Conservation (phyloP, 768 basidiomycete genomes). For the Mycena rebaudengoi region DNA sequence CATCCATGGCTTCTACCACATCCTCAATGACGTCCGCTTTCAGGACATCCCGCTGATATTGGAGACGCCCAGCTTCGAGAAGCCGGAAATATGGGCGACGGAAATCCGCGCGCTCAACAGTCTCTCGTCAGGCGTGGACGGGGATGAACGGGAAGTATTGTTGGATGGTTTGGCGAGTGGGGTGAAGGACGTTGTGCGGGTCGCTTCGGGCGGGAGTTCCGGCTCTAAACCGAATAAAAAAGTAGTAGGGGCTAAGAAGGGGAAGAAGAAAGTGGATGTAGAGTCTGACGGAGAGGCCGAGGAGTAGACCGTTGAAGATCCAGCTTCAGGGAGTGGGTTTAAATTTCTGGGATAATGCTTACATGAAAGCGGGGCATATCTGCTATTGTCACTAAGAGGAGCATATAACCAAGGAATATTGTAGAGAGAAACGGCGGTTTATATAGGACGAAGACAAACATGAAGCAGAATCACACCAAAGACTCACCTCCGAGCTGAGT, state of each 20-base stretch:
- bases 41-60: constrained; percentile 80
- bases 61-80: constrained; percentile 81
- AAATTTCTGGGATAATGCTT: no score
- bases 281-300: constrained; percentile 1
- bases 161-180: constrained; percentile 1
- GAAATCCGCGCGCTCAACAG: constrained; percentile 73
- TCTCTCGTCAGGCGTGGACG: constrained; percentile 39
- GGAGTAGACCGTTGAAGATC: no score
- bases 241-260: constrained; percentile 17
- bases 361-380: no score
- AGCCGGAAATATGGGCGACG: constrained; percentile 71
- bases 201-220: background rate
- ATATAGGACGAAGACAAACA: no score
- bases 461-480: no score
- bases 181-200: constrained; percentile 24
- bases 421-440: no score
- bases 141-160: constrained; percentile 11
- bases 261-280: constrained; percentile 14
- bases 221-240: constrained; percentile 23
- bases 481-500: no score
- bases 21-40: constrained; percentile 74
- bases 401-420: no score
- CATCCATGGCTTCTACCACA: constrained; percentile 66
- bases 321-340: no score
- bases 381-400: no score